Base-by-base conservation (phyloP, 2,329 filamentous ascomycete genomes). In the Rutstroemia sp. region DNA sequence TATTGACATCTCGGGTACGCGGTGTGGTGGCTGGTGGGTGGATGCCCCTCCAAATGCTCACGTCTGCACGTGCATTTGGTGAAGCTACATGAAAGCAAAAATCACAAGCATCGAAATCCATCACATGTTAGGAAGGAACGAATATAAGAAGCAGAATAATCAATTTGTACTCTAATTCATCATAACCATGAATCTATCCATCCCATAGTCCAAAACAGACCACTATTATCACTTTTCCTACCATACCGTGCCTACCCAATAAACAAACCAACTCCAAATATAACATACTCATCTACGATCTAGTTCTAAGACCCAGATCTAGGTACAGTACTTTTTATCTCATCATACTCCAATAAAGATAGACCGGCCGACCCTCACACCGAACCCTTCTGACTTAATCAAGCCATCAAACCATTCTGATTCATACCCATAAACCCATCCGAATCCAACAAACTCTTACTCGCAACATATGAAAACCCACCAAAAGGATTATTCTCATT, bases 391-490 rank as follows among this genome's bases (percentile, higher is more conserved):
- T 23, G 23, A 12, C 14, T 7, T 10, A 50, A 37, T 37, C 27
- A 58, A 37, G 37, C 50, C 2, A 25, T 42, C 51, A 60, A 59
- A 12, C 48, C 56, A 44, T 57, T 61, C 10, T 59, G 56, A 44
- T 48, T 17, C 58, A 61, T 59, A 2, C 49, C 60, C 17, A 48
- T 27, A 48, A 66, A 64, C 6, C 63, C 65, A 60, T 63, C 58
- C 2, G 60, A 60, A 50, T 70, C 65, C 44, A 70, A 62, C 52
- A 71, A 54, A 48, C 68, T 70, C 48, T 64, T 60, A 56, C 67
- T 69, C 23, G 68, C 69, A 12, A 70, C 68, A 61, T 66, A 71
- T 54, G 67, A 69, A 44, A 71, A 71, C 6, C 69, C 69, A 9
- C 68, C 67, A 58, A 71, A 70, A 2, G 66, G 66, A 57, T 70